These are phyloP conservation scores for Mortierella sp. DNA, from an alignment of 371 early-diverging fungal genomes.

Conservation along the genomic window DNA sequence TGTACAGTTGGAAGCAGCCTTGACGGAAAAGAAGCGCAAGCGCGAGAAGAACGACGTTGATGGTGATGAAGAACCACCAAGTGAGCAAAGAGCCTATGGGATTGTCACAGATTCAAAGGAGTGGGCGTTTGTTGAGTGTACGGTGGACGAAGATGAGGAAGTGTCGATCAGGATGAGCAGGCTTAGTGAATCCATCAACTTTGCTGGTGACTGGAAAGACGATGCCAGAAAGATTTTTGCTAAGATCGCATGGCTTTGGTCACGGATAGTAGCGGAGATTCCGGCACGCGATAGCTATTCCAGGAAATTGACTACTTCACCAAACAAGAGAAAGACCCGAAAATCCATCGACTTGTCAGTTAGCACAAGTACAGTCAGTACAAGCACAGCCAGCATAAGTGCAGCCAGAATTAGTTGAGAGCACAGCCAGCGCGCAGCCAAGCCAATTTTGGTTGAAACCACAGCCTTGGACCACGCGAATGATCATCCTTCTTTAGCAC, in stretches of 20 bases:
- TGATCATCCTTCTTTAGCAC: no score
- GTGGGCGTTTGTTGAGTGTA: constrained; percentile 23
- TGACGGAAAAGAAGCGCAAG: constrained; percentile 18
- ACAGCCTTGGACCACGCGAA: no score
- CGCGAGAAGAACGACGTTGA: constrained; percentile 7
- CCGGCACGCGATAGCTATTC: no score
- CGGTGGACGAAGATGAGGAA: constrained; percentile 10
- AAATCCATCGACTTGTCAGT: no score
- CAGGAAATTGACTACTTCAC: no score
- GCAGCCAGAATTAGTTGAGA: no score
- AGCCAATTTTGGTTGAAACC: no score
- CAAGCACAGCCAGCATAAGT: no score
- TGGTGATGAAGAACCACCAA: constrained; percentile 3
- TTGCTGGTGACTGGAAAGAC: not conserved
- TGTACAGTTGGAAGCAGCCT: constrained; percentile 20
- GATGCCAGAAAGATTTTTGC: not conserved
- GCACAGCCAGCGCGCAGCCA: no score
- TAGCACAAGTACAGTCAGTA: no score
- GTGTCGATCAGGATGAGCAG: constrained; percentile 15
- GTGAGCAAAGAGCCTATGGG: constrained; percentile 12
- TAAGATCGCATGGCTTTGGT: not conserved
- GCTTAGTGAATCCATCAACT: not conserved
- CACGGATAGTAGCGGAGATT: no score
- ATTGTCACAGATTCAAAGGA: constrained; percentile 19
- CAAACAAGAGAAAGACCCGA: no score